These are phyloP conservation scores for Tricholoma sp. DNA, from an alignment of 768 basidiomycete species.

Conservation along the genomic window DNA sequence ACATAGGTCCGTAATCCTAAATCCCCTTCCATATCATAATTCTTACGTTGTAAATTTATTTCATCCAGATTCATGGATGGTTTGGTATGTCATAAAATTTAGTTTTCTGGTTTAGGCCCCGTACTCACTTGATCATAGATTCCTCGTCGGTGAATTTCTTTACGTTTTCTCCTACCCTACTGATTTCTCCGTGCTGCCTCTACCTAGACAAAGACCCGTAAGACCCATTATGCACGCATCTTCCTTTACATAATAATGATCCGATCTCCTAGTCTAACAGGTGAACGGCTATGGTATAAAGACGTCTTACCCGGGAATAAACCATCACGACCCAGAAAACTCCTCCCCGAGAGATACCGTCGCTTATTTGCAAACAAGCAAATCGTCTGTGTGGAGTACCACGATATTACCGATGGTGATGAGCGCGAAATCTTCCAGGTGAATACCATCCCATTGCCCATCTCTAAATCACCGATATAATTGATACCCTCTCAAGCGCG, in stretches of 20 bases:
- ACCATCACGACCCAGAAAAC: constrained; percentile 16
- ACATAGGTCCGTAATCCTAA: constrained; percentile 40
- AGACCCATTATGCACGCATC: neutral
- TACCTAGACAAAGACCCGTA: constrained; percentile 18
- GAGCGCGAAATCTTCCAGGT: constrained; percentile 76
- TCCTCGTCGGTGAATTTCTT: constrained; percentile 27
- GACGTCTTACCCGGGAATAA: constrained; percentile 5
- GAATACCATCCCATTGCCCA: neutral
- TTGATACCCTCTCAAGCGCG: constrained; percentile 41
- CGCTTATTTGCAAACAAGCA: constrained; percentile 67
- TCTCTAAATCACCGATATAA: neutral
- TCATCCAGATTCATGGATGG: constrained; percentile 16
- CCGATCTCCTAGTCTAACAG: constrained; percentile 16
- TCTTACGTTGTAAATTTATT: neutral
- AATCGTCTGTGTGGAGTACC: constrained; percentile 73
- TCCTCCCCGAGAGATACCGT: constrained; percentile 51
- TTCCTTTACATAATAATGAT: neutral
- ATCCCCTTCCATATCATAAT: neutral
- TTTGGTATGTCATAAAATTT: constrained; percentile 9
- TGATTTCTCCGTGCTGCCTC: neutral
- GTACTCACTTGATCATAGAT: constrained; percentile 1
- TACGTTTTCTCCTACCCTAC: constrained; percentile 20
- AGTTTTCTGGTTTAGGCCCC: neutral
- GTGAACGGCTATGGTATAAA: constrained; percentile 52
- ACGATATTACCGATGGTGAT: constrained; percentile 46